Base-by-base conservation (phyloP, 192 early-diverging fungal species). In the Linnemannia exigua region DNA sequence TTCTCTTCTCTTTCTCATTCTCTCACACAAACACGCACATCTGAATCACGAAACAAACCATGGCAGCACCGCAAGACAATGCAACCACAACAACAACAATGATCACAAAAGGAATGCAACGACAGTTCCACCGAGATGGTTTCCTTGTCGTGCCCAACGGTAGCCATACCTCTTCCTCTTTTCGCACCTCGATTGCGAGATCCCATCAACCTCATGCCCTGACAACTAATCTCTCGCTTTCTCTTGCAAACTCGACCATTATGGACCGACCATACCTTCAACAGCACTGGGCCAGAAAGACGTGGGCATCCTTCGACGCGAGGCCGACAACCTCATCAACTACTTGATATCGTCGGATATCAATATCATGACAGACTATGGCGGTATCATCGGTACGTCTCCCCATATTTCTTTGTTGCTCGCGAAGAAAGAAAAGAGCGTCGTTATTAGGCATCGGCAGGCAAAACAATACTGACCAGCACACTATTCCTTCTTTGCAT, bases 311-410 rank as follows among this genome's bases (percentile, higher is more conserved):
- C 70, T 86, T 6, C 74, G 17, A 16, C 73, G 84, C 2, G 84
- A 86, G 48, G 84, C 67, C 25, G 84, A 86, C 16, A 50, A 37
- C 38, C 75, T 86, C 7, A 54, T 80, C 28, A 86, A 86, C 75
- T 86, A 80, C 73, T 69, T 86, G 3, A 80, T 86, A 22, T 80
- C 84, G 16, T 78, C 79, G 20, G 52, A 73, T 33, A 50, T 80
- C 17, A 79, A 86, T 20, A 80, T 86, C 28, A 86, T 86, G 84
- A 68, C 28, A 41, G 74, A 80, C 37, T 58, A 58, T 41, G 84
- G 84, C 19, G 84, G 84, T 25, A 58, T 86, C 67, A 86, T 86
- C 7, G 84, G 84, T 86, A 46, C 68, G 51, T 44, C 41, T 44
- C 41, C 9, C 36, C 51, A 12, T 11, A 11, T 22, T 28, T 5